These are phyloP conservation scores for Mycena galericulata DNA, from an alignment of 768 basidiomycete species.

Conservation along the genomic window DNA sequence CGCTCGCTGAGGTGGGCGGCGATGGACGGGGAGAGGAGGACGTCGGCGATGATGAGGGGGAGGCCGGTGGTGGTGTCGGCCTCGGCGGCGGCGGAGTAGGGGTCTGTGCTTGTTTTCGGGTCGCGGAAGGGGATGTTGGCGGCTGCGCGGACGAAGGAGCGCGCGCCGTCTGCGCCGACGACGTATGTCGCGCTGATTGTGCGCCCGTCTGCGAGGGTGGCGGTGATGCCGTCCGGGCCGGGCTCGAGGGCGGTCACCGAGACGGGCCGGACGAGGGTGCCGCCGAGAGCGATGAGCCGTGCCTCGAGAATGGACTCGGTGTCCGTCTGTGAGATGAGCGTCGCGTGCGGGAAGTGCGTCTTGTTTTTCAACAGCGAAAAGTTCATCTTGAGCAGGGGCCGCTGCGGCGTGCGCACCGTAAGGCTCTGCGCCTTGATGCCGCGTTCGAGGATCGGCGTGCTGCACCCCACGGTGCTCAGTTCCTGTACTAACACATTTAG, in stretches of 20 bases:
- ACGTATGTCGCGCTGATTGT: conserved; percentile 51
- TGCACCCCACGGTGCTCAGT: too few species aligned
- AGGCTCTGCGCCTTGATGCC: too few species aligned
- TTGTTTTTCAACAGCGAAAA: conserved; percentile 42
- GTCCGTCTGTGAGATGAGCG: conserved; percentile 47
- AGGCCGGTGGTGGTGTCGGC: too few species aligned
- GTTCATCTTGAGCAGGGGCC: conserved; percentile 8
- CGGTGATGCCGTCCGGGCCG: conserved; percentile 23
- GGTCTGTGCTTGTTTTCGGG: conserved; percentile 6
- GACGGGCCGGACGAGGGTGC: too few species aligned
- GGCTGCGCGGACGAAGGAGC: conserved; percentile 45
- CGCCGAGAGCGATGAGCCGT: conserved; percentile 13
- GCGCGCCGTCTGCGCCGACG: conserved; percentile 56
- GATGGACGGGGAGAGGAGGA: not conserved
- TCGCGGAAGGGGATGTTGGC: conserved; percentile 4
- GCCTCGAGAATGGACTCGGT: conserved; percentile 41
- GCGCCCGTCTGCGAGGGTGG: conserved; percentile 49
- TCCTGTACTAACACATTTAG: too few species aligned
- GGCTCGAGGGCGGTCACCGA: conserved; percentile 27
- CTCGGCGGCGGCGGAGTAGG: not conserved
- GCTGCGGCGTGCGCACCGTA: too few species aligned
- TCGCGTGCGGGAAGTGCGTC: conserved; percentile 48
- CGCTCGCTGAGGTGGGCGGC: not conserved
- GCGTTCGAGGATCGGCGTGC: too few species aligned
- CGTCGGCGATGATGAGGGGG: too few species aligned